Evolutionary conservation across 495 filamentous ascomycete species (phyloP), one percentile per base, ranked within the genome.

Genomic region (Aspergillus baeticus): DNA sequence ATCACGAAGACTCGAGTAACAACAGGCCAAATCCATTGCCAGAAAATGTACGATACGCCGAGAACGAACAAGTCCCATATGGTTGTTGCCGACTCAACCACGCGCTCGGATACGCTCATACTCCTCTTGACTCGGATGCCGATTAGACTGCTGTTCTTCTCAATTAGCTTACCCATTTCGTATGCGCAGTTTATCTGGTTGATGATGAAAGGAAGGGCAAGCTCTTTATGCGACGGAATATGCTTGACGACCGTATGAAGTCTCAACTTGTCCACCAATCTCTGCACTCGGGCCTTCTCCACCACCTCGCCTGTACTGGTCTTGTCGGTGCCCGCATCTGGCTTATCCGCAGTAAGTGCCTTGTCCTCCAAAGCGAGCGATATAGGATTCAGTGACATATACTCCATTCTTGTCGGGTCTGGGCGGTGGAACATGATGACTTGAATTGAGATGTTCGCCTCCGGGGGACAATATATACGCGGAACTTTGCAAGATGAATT

Each of bases 161-260:
- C 87, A 54, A 98, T 81, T 37, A 97, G 73, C 55, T 85, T 78
- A 37, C 89, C 85, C 60, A 97, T 77, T 65, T 99, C 94, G 72
- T 86, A 91, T 1, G 93, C 89, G 75, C 94, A 98, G 66, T 99
- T 99, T 65, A 97, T 87, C 69, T 99, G 94, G 63, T 93, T 92
- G 55, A 98, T 81, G 52, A 98, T 93, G 23, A 82, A 86, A 11
- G 85, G 82, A 26, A 99, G 79, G 7, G 87, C 83, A 51, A 82
- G 79, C 63, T 98, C 94, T 67, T 96, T 96, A 55, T 86, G 81
- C 2, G 95, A 92, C 5, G 85, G 82, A 2, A 81, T 72, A 61
- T 88, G 89, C 64, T 79, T 86, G 37, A 89, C 74, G 13, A 98
- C 89, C 7, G 90, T 91, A 70, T 99, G 94, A 37, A 89, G 75